Conservation (phyloP, 306 rosid genomes). For the Spatholobus suberectus region DNA sequence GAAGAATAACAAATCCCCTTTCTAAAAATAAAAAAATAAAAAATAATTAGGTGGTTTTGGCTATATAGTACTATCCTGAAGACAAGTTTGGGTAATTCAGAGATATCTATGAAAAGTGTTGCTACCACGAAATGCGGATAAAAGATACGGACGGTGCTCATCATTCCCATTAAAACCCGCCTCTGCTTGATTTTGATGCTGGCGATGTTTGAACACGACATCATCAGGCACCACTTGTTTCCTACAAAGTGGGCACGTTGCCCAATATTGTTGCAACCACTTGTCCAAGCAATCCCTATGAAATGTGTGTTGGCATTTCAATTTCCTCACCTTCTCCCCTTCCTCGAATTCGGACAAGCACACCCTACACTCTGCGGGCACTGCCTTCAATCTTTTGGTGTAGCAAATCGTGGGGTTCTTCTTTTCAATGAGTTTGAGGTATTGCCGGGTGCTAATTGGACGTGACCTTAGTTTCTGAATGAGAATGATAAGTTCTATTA, state of each 20-base stretch:
- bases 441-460: slow-evolving; percentile 58
- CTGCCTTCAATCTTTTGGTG: slow-evolving; percentile 32
- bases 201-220: slow-evolving; percentile 68
- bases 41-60: too few relatives aligned
- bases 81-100: slow-evolving; percentile 20
- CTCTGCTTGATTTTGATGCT: slow-evolving; percentile 61
- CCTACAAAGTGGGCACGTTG: slow-evolving; percentile 93
- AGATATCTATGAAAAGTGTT: slow-evolving; percentile 48
- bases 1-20: background rate
- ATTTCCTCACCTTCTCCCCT: slow-evolving; percentile 70
- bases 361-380: slow-evolving; percentile 64
- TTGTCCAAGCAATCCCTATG: slow-evolving; percentile 83
- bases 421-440: slow-evolving; percentile 71
- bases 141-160: slow-evolving; percentile 59
- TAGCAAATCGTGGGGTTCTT: slow-evolving; percentile 62
- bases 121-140: slow-evolving; percentile 64
- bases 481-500: slow-evolving; percentile 60
- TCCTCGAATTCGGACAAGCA: slow-evolving; percentile 80
- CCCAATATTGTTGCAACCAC: slow-evolving; percentile 75
- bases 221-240: slow-evolving; percentile 69
- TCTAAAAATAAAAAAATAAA: background rate
- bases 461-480: slow-evolving; percentile 45
- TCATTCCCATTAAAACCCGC: slow-evolving; percentile 59
- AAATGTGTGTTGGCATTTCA: slow-evolving; percentile 78
- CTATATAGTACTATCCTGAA: too few relatives aligned